These are phyloP conservation scores for Hortiboletus flavorubellus DNA, from an alignment of 768 basidiomycete species.

Conservation along the genomic window DNA sequence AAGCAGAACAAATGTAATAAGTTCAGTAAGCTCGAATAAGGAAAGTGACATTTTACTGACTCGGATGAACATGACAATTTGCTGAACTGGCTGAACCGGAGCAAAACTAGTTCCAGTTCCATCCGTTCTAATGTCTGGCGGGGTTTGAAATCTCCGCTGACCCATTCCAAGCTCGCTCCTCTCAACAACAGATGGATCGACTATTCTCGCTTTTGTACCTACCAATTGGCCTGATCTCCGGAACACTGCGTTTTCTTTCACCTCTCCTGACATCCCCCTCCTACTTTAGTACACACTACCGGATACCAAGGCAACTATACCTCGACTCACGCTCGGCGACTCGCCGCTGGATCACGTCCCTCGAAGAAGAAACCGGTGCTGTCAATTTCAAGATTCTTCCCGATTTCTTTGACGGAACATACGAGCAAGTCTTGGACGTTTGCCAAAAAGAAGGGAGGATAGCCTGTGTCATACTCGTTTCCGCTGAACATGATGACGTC, in stretches of 20 bases:
- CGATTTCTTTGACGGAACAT: constrained; percentile 76
- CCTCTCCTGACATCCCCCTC: constrained; percentile 60
- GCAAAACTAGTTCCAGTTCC: too few species aligned
- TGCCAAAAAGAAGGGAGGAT: constrained; percentile 73
- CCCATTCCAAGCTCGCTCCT: too few species aligned
- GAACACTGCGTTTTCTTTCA: constrained; percentile 61
- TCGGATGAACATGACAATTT: too few species aligned
- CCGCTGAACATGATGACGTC: constrained; percentile 88
- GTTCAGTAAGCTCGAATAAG: too few species aligned
- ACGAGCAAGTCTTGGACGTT: constrained; percentile 70
- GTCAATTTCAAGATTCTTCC: constrained; percentile 64
- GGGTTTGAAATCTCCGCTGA: too few species aligned
- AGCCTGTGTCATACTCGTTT: constrained; percentile 79
- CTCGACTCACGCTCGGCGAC: constrained; percentile 50
- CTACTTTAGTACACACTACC: constrained; percentile 40
- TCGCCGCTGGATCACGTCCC: constrained; percentile 73
- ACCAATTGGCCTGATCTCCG: constrained; percentile 47
- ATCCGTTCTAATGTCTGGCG: too few species aligned
- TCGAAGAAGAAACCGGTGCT: constrained; percentile 86
- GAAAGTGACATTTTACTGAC: too few species aligned
- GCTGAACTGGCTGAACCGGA: background rate
- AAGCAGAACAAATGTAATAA: too few species aligned
- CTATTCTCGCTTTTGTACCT: constrained; percentile 45
- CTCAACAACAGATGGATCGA: too few species aligned
- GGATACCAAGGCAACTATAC: constrained; percentile 35